Evolutionary conservation across 768 basidiomycete species (phyloP).

Genomic region (Exsudoporus frostii): DNA sequence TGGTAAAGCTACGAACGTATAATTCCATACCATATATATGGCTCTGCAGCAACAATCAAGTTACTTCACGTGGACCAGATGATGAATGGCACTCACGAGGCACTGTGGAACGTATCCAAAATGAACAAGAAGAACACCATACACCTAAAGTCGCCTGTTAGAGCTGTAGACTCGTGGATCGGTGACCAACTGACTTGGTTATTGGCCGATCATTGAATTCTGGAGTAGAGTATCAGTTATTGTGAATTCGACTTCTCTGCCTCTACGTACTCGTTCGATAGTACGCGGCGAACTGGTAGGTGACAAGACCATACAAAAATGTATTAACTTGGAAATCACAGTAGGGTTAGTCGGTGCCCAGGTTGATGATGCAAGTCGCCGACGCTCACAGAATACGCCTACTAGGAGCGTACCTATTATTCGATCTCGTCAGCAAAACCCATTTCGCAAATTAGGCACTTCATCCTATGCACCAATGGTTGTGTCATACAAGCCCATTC

Average conservation of each 20-base stretch:
- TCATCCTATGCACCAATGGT: background rate
- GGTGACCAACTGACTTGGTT: background rate
- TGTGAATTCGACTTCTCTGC: background rate
- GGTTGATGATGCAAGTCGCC: too few species aligned
- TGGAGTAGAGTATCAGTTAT: background rate
- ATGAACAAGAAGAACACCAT: conserved; percentile 16
- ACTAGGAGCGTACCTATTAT: background rate
- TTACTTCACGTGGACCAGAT: background rate
- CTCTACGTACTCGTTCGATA: conserved; percentile 20
- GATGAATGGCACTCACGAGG: conserved; percentile 5
- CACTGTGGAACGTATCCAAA: conserved; percentile 17
- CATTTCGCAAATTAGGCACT: background rate
- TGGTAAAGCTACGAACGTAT: conserved; percentile 5
- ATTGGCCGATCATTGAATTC: conserved; percentile 13
- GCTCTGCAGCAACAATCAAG: background rate
- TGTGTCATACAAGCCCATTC: background rate
- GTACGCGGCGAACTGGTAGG: conserved; percentile 41
- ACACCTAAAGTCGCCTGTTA: background rate
- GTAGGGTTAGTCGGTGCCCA: background rate
- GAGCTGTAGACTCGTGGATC: background rate
- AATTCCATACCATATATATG: conserved; percentile 20
- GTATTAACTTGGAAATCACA: conserved; percentile 17
- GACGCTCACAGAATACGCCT: background rate
- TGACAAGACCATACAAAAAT: conserved; percentile 40
- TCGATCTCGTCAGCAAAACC: background rate